Evolutionary conservation across 208 protist genomes (phyloP), one percentile per base, ranked within the genome.

Genomic region (Leishmania gerbilli): DNA sequence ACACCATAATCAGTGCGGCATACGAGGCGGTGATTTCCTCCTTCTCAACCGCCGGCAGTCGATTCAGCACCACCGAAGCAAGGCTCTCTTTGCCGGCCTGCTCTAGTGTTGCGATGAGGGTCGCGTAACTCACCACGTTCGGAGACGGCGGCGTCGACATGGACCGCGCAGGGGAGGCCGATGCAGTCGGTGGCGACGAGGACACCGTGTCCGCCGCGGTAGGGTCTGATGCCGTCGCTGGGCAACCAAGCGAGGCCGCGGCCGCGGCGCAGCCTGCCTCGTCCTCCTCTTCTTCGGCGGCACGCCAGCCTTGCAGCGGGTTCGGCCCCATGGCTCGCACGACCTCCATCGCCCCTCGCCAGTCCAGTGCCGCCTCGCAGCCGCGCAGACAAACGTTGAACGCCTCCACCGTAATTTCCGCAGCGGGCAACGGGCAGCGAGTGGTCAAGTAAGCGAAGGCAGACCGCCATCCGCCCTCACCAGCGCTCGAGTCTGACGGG

Each of bases 11-110:
- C 72, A 97, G 83, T 5, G 95, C 93, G 19, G 92, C 93, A 85
- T 96, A 96, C 65, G 93, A 94, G 31, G 95, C 91, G 2, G 91
- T 95, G 40, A 97, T 96, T 82, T 95, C 91, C 76, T 96, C 90
- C 83, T 89, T 89, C 84, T 96, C 92, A 19, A 91, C 7, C 45
- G 89, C 84, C 21, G 95, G 95, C 34, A 97, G 79, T 3, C 86
- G 81, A 21, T 91, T 88, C 64, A 97, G 82, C 27, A 97, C 87
- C 64, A 84, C 85, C 19, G 85, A 80, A 27, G 92, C 91, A 21
- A 95, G 56, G 1, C 79, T 75, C 19, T 92, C 83, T 80, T 94
- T 94, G 34, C 92, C 92, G 34, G 87, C 79, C 84, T 96, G 91
- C 87, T 97, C 93, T 65, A 97, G 88, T 55, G 91, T 90, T n/a